These are phyloP conservation scores for Pythium scleroteichum DNA, from an alignment of 352 stramenopile species.

Conservation along the genomic window DNA sequence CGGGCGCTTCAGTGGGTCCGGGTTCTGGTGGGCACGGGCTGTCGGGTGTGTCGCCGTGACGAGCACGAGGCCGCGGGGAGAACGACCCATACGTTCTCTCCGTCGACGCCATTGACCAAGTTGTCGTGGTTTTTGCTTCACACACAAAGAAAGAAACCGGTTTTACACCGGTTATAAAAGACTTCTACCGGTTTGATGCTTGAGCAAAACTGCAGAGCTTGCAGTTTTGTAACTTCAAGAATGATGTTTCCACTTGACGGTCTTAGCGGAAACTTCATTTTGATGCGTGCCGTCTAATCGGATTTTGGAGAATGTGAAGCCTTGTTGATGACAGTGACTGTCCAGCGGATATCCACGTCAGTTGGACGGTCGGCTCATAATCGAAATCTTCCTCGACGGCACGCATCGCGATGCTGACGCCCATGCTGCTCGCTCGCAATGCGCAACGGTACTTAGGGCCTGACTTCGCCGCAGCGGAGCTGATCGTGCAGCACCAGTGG, in stretches of 20 bases:
- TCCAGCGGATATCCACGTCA: slow-evolving; percentile 13
- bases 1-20: not conserved
- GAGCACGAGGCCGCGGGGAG: not conserved
- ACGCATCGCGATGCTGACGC: not conserved
- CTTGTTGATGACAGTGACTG: not conserved
- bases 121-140: too few relatives aligned
- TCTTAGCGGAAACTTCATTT: slow-evolving; percentile 2
- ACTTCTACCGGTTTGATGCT: not conserved
- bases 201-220: not conserved
- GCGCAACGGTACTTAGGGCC: slow-evolving; percentile 3
- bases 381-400: not conserved
- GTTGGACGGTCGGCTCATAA: not conserved
- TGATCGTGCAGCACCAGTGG: not conserved
- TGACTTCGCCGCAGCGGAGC: not conserved
- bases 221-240: slow-evolving; percentile 19
- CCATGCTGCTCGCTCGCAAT: slow-evolving; percentile 12
- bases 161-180: not conserved
- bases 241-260: slow-evolving; percentile 2
- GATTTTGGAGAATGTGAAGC: slow-evolving; percentile 16
- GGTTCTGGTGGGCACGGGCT: not conserved
- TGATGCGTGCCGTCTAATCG: slow-evolving; percentile 23
- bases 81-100: slow-evolving; percentile 8
- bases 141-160: not conserved
- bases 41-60: not conserved
- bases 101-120: too few relatives aligned